These are phyloP conservation scores for Chrysosporium queenslandicum DNA, from an alignment of 2,329 filamentous ascomycete species.

Conservation along the genomic window DNA sequence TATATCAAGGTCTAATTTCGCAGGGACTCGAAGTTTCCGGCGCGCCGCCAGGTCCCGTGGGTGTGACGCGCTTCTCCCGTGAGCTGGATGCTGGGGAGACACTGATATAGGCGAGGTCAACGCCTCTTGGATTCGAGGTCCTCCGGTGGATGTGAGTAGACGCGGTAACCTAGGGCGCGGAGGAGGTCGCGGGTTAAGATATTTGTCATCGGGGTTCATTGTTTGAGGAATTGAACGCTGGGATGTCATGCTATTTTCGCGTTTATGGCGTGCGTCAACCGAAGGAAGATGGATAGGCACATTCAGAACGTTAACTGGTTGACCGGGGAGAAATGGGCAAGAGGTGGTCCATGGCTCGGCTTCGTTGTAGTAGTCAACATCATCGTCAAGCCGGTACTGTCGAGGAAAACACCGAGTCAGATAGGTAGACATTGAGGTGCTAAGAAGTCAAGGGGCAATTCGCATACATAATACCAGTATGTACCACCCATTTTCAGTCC, in stretches of 20 bases:
- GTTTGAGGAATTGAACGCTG: conserved; percentile 55
- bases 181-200: conserved; percentile 55
- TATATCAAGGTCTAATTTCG: conserved; percentile 21
- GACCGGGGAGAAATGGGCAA: conserved; percentile 80
- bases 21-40: conserved; percentile 20
- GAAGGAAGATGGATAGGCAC: conserved; percentile 59
- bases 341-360: conserved; percentile 61
- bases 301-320: conserved; percentile 72
- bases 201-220: conserved; percentile 69
- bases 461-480: conserved; percentile 88
- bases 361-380: conserved; percentile 65
- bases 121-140: conserved; percentile 4
- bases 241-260: conserved; percentile 53
- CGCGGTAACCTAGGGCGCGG: conserved; percentile 40
- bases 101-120: conserved; percentile 21
- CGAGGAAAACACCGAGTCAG: conserved; percentile 6
- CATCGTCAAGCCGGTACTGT: conserved; percentile 74
- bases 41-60: conserved; percentile 24
- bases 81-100: conserved; percentile 22
- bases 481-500: conserved; percentile 85
- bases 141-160: conserved; percentile 25
- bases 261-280: conserved; percentile 39
- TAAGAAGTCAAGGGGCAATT: conserved; percentile 3
- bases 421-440: background rate
- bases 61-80: conserved; percentile 28